Evolutionary conservation across 2,329 filamentous ascomycete genomes (phyloP).

Genomic region (Colletotrichum godetiae): DNA sequence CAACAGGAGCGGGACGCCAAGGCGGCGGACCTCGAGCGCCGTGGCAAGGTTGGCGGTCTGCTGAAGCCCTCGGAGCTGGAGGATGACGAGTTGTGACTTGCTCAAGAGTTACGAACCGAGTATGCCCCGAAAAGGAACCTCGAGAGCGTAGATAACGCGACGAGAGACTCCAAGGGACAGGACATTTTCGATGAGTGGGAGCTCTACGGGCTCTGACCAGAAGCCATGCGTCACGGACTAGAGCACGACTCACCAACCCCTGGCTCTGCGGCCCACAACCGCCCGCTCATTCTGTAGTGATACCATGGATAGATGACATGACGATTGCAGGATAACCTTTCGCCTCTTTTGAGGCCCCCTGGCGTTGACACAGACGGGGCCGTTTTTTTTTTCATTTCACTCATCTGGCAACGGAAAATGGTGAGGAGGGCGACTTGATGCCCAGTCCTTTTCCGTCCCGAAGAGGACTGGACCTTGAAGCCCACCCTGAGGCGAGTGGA

Average conservation of each 20-base stretch:
- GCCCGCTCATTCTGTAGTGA: constrained; percentile 36
- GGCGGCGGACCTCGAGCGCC: constrained; percentile 88
- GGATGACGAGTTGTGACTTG: constrained; percentile 90
- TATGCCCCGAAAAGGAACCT: constrained; percentile 56
- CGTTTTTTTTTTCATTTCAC: constrained; percentile 33
- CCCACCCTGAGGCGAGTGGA: constrained; percentile 20
- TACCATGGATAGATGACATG: constrained; percentile 37
- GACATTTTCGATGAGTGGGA: constrained; percentile 70
- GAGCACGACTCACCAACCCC: constrained; percentile 33
- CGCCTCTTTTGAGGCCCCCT: constrained; percentile 18
- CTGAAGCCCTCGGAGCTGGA: constrained; percentile 98
- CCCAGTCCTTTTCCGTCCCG: not conserved
- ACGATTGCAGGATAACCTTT: constrained; percentile 37
- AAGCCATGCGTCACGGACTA: constrained; percentile 33
- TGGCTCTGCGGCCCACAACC: constrained; percentile 34
- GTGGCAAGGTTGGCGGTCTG: constrained; percentile 94
- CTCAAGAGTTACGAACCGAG: constrained; percentile 74
- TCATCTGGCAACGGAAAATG: constrained; percentile 34
- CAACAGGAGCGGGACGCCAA: constrained; percentile 88
- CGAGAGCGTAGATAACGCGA: constrained; percentile 39
- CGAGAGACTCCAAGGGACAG: constrained; percentile 42
- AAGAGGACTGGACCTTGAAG: constrained; percentile 1
- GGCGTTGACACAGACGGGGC: constrained; percentile 25
- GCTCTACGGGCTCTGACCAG: constrained; percentile 68
- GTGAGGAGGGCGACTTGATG: constrained; percentile 4